Base-by-base conservation (phyloP, 805 yeast genomes). In the Spathaspora sp. region DNA sequence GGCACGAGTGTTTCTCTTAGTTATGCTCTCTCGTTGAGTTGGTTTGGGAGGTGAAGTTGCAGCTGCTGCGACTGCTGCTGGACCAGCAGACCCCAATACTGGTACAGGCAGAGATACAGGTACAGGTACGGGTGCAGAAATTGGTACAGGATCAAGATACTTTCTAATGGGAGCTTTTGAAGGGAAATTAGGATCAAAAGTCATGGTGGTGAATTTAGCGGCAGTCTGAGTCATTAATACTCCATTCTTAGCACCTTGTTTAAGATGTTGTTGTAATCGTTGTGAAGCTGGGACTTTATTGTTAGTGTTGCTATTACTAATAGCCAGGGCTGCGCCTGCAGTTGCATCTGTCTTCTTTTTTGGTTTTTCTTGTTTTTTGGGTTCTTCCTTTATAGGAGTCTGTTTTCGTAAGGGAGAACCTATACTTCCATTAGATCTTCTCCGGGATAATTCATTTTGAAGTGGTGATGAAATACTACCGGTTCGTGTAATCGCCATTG, bases 131-230 rank as follows among this genome's bases (percentile, higher is more conserved):
- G 49, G 14, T 9, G 48, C 46, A 18, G 48, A 31, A 18, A 46
- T 11, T 7, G 29, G 49, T 14, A 44, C 46, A 11, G 60, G 23
- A n/a, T 58, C 62, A 5, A 54, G 48, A 42, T 59, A 55, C 47
- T 52, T 58, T 32, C 60, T 48, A 5, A 62, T 38, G n/a, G 56
- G 53, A 1, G 50, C 32, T 14, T 52, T 55, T 10, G 67, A 62
- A 1, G 77, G 75, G 43, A 60, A 55, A 51, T 61, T 73, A 0
- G 78, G 78, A 54, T 75, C 77, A 54, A 70, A 73, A 1, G 67
- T 68, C 6, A 72, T 76, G 9, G 70, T 59, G 3, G 67, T 63
- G n/a, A 73, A 56, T 1, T 55, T 51, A 48, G 70, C 75, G 55
- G 64, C 67, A 49, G 69, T 69, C 50, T 72, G 76, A 1, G 76